phyloP scores from a whole-genome alignment of 805 yeast species.

The Saccharomycopsis oosterbeekiorum region DNA sequence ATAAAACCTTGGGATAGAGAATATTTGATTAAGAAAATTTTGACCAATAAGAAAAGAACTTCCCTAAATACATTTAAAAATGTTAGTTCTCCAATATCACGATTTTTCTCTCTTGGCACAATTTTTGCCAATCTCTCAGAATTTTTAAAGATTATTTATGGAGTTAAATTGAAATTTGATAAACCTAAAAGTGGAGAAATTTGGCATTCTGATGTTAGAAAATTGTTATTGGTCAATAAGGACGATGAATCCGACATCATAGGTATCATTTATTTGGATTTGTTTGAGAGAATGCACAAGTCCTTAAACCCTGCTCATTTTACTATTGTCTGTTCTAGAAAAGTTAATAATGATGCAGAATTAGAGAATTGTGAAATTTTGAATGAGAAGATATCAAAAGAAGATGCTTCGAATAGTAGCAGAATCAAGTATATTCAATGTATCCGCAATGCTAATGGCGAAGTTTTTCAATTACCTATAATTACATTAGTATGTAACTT shows the following conservation, averaged over 20 bases:
- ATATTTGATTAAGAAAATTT: slow-evolving; percentile 34
- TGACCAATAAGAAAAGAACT: slow-evolving; percentile 20
- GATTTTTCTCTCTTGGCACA: slow-evolving; percentile 75
- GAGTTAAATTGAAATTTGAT: slow-evolving; percentile 63
- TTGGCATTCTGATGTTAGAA: slow-evolving; percentile 82
- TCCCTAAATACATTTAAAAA: background rate
- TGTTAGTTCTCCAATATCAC: slow-evolving; percentile 38
- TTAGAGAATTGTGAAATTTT: slow-evolving; percentile 24
- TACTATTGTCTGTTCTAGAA: slow-evolving; percentile 90
- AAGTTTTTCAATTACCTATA: slow-evolving; percentile 72
- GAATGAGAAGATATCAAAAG: slow-evolving; percentile 10
- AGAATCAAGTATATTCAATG: slow-evolving; percentile 17
- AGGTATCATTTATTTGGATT: slow-evolving; percentile 82
- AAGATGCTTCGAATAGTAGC: background rate
- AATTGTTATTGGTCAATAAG: slow-evolving; percentile 64
- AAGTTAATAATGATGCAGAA: slow-evolving; percentile 38
- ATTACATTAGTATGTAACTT: slow-evolving; percentile 87
- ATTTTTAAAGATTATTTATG: slow-evolving; percentile 62
- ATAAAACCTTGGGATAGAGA: slow-evolving; percentile 93
- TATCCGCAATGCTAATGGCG: slow-evolving; percentile 28
- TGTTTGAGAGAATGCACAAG: slow-evolving; percentile 69
- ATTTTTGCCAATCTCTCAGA: slow-evolving; percentile 75
- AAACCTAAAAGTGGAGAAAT: slow-evolving; percentile 62
- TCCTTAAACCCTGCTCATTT: slow-evolving; percentile 88
- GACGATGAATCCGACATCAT: slow-evolving; percentile 44